Conservation (phyloP, 345 rosid genomes). For the Rhodomyrtus tomentosa region DNA sequence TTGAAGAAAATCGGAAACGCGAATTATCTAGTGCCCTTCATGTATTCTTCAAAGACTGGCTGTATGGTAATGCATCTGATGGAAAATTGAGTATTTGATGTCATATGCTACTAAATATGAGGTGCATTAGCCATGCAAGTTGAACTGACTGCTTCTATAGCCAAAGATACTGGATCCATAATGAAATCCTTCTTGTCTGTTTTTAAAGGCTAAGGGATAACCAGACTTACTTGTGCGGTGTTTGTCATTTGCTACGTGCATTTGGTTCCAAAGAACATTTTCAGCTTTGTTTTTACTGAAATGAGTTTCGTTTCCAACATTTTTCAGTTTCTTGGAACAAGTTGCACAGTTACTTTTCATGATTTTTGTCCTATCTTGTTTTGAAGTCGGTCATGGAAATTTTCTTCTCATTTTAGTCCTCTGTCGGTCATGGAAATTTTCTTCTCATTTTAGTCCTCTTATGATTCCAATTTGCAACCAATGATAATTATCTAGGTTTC, state of each 20-base stretch:
- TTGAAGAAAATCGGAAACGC: slow-evolving; percentile 81
- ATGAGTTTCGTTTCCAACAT: not conserved
- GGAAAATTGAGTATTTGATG: not conserved
- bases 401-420: not conserved
- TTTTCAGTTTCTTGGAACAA: not conserved
- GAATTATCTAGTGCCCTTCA: slow-evolving; percentile 87
- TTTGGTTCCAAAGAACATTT: not conserved
- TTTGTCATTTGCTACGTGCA: not conserved
- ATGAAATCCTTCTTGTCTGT: not conserved
- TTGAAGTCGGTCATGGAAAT: not conserved
- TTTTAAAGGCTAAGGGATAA: not conserved
- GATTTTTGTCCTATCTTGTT: not conserved
- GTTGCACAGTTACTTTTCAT: not conserved
- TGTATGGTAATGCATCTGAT: slow-evolving; percentile 49
- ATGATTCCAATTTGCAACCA: not conserved
- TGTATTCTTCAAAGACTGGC: slow-evolving; percentile 92
- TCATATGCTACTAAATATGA: not conserved
- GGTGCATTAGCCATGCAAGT: not conserved
- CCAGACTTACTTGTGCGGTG: not conserved
- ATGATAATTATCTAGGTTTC: not conserved
- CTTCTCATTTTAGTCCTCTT: not conserved
- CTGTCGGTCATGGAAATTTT: not conserved
- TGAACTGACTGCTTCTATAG: not conserved
- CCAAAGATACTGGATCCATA: not conserved
- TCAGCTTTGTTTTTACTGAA: not conserved